phyloP scores from a whole-genome alignment of 371 early-diverging fungal genomes.

The Actinomucor elegans region DNA sequence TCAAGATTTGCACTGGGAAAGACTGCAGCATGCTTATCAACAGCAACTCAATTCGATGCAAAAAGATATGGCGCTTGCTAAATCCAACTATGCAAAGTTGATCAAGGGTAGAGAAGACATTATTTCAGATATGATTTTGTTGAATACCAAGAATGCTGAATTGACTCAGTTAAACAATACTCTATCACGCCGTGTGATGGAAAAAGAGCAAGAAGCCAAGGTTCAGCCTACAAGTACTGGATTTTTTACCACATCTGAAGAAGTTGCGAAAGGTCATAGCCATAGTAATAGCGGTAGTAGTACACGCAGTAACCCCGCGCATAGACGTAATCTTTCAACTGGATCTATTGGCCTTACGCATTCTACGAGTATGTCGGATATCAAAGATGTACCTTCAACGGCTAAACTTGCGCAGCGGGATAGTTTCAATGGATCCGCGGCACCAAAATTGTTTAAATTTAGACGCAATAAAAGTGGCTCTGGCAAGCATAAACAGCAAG shows the following conservation, averaged over 20 bases:
- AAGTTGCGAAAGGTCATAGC: neutral
- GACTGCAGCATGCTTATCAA: constrained; percentile 29
- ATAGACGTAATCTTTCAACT: constrained; percentile 24
- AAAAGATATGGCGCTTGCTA: constrained; percentile 24
- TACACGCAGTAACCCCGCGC: neutral
- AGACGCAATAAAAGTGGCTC: constrained; percentile 31
- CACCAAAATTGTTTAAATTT: constrained; percentile 46
- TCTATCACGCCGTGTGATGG: constrained; percentile 48
- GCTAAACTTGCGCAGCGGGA: constrained; percentile 39
- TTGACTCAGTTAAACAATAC: constrained; percentile 58
- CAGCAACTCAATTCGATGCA: constrained; percentile 38
- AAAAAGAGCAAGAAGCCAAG: constrained; percentile 46
- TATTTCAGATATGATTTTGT: constrained; percentile 55
- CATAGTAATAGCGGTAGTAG: neutral
- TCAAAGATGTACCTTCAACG: neutral
- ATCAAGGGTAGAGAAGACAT: constrained; percentile 36
- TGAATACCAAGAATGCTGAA: constrained; percentile 60
- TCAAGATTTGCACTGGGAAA: constrained; percentile 27
- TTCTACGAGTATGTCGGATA: constrained; percentile 9
- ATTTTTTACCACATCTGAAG: constrained; percentile 14
- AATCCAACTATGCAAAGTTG: constrained; percentile 17
- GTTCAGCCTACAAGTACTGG: constrained; percentile 39
- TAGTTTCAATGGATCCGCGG: constrained; percentile 43
- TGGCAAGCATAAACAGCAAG: constrained; percentile 9
- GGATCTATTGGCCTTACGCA: constrained; percentile 20